A percentile compares a stretch with the other conserved stretches of the same genome.
These are phyloP conservation scores for Leucocoprinus sp. DNA, from an alignment of 768 basidiomycete genomes.

Conservation along the genomic window DNA sequence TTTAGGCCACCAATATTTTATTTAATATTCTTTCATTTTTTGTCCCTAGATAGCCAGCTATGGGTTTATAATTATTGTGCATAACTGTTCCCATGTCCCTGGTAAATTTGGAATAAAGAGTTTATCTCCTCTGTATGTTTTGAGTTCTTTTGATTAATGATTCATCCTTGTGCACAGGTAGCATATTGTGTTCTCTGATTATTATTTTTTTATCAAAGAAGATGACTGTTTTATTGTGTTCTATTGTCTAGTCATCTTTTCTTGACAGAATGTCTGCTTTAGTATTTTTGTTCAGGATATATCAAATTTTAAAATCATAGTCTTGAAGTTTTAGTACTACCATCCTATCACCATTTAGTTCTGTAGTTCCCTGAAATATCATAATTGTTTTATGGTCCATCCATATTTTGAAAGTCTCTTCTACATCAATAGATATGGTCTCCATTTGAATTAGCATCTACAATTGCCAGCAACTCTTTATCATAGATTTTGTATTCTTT, in stretches of 20 bases:
- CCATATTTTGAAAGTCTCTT: conserved; percentile 3
- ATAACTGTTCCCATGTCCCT: neutral
- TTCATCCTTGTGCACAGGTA: no score
- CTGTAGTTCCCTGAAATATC: conserved; percentile 8
- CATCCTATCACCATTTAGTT: neutral
- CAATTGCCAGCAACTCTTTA: conserved; percentile 22
- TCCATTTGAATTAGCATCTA: conserved; percentile 22
- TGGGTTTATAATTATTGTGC: neutral
- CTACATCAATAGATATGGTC: conserved; percentile 16
- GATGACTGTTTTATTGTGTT: no score
- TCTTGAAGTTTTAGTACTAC: neutral
- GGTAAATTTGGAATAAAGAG: no score
- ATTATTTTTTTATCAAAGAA: no score
- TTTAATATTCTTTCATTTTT: neutral
- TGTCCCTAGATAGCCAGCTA: neutral
- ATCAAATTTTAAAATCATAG: neutral
- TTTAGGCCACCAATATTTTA: conserved; percentile 7
- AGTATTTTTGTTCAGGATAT: neutral
- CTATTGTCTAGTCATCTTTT: no score
- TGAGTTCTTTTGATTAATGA: no score
- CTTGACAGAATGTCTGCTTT: neutral
- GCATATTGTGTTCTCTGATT: no score
- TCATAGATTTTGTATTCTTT: conserved; percentile 20
- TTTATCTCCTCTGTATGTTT: no score
- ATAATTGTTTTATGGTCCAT: conserved; percentile 18